A percentile compares a stretch with the other conserved stretches of the same genome.
Evolutionary conservation across 306 rosid species (phyloP).

Genomic region (Ormosia emarginata): DNA sequence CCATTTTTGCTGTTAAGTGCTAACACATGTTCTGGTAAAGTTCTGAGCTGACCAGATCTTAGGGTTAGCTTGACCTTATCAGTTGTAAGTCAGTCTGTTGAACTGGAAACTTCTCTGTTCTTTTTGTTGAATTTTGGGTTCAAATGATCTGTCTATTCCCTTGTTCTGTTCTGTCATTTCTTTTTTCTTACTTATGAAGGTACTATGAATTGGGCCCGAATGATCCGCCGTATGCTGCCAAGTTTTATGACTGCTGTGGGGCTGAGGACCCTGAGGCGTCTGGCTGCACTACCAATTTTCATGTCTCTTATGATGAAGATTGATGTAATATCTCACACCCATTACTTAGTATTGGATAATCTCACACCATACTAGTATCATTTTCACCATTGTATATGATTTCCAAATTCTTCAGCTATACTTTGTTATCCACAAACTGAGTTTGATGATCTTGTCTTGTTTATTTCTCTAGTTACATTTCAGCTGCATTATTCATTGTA

Average conservation of each 20-base stretch:
- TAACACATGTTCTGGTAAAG: neutral
- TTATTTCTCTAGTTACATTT: neutral
- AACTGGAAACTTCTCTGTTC: neutral
- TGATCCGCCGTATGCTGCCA: slow-evolving; percentile 84
- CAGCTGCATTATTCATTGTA: neutral
- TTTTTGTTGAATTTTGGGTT: neutral
- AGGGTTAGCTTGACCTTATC: neutral
- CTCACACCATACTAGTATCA: neutral
- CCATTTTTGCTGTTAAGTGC: neutral
- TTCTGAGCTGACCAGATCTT: neutral
- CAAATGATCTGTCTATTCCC: neutral
- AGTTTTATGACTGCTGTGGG: slow-evolving; percentile 94
- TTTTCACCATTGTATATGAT: slow-evolving; percentile 5
- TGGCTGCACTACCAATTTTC: slow-evolving; percentile 79
- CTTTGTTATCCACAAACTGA: neutral
- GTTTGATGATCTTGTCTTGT: neutral
- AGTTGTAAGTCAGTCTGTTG: neutral
- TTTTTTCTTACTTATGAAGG: slow-evolving; percentile 41
- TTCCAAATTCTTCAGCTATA: slow-evolving; percentile 10
- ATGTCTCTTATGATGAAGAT: slow-evolving; percentile 72
- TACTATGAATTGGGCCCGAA: slow-evolving; percentile 77
- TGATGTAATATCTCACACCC: slow-evolving; percentile 26
- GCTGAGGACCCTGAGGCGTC: slow-evolving; percentile 76
- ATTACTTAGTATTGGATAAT: neutral
- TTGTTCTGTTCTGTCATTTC: neutral